A percentile compares a stretch with the other conserved stretches of the same genome.
Evolutionary conservation across 495 filamentous ascomycete genomes (phyloP).

Genomic region (Penicillium atrosanguineum): DNA sequence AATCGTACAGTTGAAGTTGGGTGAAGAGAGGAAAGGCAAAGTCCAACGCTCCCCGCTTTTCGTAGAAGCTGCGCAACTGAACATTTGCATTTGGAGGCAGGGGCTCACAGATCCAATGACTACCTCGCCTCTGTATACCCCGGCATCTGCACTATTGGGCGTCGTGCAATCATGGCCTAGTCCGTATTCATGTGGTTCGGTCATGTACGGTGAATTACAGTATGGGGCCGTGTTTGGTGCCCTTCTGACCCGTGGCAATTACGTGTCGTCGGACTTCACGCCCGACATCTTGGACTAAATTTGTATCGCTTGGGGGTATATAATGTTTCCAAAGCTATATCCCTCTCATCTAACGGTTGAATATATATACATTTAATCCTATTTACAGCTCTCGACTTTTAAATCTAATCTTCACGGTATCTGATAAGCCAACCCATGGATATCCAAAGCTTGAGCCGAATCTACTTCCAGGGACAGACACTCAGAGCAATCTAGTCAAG

Average conservation of each 20-base stretch:
- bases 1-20: not conserved
- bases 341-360: no score
- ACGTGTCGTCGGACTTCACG: not conserved
- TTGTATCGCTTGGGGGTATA: no score
- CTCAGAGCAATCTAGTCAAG: no score
- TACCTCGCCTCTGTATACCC: conserved; percentile 2
- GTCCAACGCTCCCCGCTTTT: not conserved
- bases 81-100: not conserved
- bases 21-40: not conserved
- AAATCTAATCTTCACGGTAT: no score
- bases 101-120: conserved; percentile 1
- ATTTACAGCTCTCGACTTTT: no score
- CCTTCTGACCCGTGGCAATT: not conserved
- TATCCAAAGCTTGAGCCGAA: no score
- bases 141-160: not conserved
- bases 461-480: no score
- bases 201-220: not conserved
- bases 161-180: not conserved
- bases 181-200: not conserved
- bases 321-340: no score
- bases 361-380: no score
- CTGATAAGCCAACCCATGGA: no score
- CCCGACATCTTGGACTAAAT: no score
- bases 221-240: not conserved
- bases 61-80: conserved; percentile 1